phyloP scores from a whole-genome alignment of 2,329 filamentous ascomycete species.

The Coniochaeta prunicola region DNA sequence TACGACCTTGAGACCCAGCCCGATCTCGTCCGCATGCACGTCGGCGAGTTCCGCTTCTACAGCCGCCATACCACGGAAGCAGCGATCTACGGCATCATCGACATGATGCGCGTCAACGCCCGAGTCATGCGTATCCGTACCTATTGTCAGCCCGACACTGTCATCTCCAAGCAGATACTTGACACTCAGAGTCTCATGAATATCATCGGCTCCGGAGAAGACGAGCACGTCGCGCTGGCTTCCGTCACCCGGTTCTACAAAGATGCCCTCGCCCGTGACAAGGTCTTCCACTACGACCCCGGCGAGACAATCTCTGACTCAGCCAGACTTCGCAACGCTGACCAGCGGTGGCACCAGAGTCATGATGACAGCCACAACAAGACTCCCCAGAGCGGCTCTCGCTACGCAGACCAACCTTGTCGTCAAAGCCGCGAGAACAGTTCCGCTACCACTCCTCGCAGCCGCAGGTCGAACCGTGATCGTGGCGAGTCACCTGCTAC shows the following conservation, averaged over 20 bases:
- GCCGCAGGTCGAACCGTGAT: not conserved
- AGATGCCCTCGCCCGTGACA: constrained; percentile 40
- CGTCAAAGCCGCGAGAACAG: not conserved
- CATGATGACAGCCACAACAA: not conserved
- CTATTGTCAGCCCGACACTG: constrained; percentile 50
- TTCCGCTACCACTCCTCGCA: not conserved
- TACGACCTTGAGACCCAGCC: constrained; percentile 55
- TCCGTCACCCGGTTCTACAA: constrained; percentile 49
- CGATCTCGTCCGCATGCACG: constrained; percentile 43
- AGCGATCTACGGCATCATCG: constrained; percentile 39
- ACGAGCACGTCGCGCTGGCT: constrained; percentile 36
- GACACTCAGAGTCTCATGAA: constrained; percentile 45
- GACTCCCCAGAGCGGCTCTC: not conserved
- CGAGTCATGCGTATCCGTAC: constrained; percentile 46
- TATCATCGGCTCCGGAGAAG: constrained; percentile 36
- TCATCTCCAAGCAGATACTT: constrained; percentile 49
- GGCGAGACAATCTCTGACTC: not conserved
- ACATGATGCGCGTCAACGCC: constrained; percentile 45
- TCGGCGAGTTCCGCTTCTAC: constrained; percentile 47
- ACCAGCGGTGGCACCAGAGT: not conserved
- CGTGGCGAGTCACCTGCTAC: not conserved
- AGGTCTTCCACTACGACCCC: constrained; percentile 10
- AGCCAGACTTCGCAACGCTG: not conserved
- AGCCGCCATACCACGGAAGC: constrained; percentile 32
- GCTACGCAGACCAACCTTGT: not conserved